Conservation (phyloP, 192 early-diverging fungal species). For the Linnemannia hyalina region DNA sequence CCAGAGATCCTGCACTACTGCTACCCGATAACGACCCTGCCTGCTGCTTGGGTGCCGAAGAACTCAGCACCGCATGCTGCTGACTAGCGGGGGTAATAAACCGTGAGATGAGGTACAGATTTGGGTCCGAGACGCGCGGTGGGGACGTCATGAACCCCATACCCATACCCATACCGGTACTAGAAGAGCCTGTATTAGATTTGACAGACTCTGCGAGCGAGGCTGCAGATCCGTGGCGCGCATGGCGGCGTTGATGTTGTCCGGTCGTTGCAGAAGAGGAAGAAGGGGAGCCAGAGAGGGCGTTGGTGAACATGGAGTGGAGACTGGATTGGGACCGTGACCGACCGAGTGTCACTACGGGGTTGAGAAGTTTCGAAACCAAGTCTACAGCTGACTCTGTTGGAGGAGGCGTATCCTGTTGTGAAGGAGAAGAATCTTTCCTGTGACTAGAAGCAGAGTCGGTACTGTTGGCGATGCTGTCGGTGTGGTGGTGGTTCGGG, state of each 20-base stretch:
- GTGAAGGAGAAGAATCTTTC: neutral
- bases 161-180: neutral
- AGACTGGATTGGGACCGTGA: constrained; percentile 24
- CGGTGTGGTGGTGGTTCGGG: neutral
- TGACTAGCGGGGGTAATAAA: constrained; percentile 14
- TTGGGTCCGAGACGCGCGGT: neutral
- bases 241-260: neutral
- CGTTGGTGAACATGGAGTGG: neutral
- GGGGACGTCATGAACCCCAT: neutral
- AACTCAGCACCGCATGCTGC: neutral
- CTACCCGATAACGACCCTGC: neutral
- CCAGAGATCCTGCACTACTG: neutral
- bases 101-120: constrained; percentile 18
- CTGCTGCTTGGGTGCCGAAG: neutral
- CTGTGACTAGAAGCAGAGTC: neutral
- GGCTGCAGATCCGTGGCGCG: neutral
- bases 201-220: neutral
- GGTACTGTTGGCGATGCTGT: too few relatives aligned
- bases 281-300: neutral
- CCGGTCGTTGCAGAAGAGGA: neutral
- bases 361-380: constrained; percentile 20
- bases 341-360: neutral
- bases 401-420: neutral
- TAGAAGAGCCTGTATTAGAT: neutral
- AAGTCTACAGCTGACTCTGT: constrained; percentile 1